Base-by-base conservation (phyloP, 192 early-diverging fungal genomes). In the Entomortierella parvispora region DNA sequence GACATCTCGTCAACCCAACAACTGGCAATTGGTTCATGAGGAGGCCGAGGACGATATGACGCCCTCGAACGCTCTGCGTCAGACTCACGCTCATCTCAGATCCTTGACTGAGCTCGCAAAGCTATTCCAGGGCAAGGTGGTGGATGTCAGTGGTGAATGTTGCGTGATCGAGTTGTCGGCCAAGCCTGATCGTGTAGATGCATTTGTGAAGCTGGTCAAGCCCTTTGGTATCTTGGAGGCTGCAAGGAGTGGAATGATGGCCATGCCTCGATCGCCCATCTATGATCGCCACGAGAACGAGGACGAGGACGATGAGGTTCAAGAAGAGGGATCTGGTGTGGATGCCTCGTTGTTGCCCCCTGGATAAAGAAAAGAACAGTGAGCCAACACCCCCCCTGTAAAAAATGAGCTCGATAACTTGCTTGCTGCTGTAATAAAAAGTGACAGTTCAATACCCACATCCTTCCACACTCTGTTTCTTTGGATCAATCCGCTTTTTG, bases 171-270 rank as follows among this genome's bases (percentile, higher is more conserved):
- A 97, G 72, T 72, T 98, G 46, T 91, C 89, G 52, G 95, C 96
- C 50, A 97, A 95, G 81, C 88, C 93, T 37, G 85, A 89, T 44
- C 87, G 96, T 56, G 82, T 99, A 26, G 93, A 96, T 80, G 87
- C 96, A 6, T 97, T 99, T 81, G 81, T 99, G 57, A 94, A 95
- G 75, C 86, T 99, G 17, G 85, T 96, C 60, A 93, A 94, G 63
- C 97, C 97, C 12, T 98, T 94, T 71, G 97, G 97, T 33, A 93
- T 99, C 62, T 83, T 99, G 58, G 97, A 99, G 79, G 94, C 92
- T 5, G 91, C 95, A 25, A 88, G 97, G 67, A 95, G 92, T 40
- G 97, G 96, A 68, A 85, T 93, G 68, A 99, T 99, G 97, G 95
- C 96, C 29, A 96, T 99, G 92, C 95, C 96, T 28, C 89, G 97